phyloP scores from a whole-genome alignment of 1,284 basidiomycete species.

The Phellopilus nigrolimitatus region DNA sequence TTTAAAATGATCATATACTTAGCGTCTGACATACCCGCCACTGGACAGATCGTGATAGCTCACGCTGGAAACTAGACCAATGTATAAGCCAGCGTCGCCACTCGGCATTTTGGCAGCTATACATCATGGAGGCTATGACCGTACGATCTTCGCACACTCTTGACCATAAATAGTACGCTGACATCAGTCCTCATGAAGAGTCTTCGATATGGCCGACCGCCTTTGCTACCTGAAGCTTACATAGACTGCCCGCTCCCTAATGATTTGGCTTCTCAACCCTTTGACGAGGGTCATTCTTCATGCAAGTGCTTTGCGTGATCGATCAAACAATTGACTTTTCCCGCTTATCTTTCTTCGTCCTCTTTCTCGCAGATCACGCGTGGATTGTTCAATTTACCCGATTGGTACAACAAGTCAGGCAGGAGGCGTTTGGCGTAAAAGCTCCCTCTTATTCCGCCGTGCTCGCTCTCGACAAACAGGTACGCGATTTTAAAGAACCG shows the following conservation, averaged over 20 bases:
- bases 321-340: too few relatives aligned
- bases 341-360: too few relatives aligned
- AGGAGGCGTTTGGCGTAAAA: conserved; percentile 49
- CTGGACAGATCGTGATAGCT: conserved; percentile 53
- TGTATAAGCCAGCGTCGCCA: conserved; percentile 43
- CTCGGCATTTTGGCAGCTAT: conserved; percentile 62
- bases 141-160: conserved; percentile 33
- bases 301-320: conserved; percentile 11
- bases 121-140: conserved; percentile 51
- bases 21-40: conserved; percentile 1
- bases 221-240: conserved; percentile 48
- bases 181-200: conserved; percentile 37
- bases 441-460: conserved; percentile 44
- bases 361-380: conserved; percentile 50
- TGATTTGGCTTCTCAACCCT: conserved; percentile 37
- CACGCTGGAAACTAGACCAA: conserved; percentile 51
- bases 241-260: conserved; percentile 52
- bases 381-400: conserved; percentile 53
- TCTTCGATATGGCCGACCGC: conserved; percentile 57
- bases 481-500: conserved; percentile 53
- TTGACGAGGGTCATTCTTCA: conserved; percentile 46
- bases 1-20: not conserved
- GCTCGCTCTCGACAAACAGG: conserved; percentile 43
- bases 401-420: conserved; percentile 48
- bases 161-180: not conserved